phyloP scores from a whole-genome alignment of 768 basidiomycete genomes.

The Macrolepiota albuminosa region DNA sequence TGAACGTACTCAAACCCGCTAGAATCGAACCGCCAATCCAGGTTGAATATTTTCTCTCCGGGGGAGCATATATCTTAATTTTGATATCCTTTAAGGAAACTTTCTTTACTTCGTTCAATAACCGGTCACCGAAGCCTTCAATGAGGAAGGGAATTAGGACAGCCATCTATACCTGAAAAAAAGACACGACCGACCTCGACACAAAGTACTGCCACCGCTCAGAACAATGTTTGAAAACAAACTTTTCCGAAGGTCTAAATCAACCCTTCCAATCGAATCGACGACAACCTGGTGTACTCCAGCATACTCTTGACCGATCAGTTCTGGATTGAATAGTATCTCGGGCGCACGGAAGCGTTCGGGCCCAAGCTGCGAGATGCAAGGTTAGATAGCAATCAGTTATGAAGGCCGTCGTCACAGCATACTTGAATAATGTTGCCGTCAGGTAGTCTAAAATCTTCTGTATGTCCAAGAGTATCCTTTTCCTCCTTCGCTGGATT shows the following conservation, averaged over 20 bases:
- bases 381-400: conserved; percentile 12
- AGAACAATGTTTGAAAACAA: conserved; percentile 96
- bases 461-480: conserved; percentile 67
- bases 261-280: conserved; percentile 96
- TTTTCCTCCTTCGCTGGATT: conserved; percentile 97
- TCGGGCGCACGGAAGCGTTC: conserved; percentile 98
- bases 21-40: conserved; percentile 98
- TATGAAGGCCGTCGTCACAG: conserved; percentile 4
- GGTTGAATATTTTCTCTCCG: conserved; percentile 97
- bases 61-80: conserved; percentile 98
- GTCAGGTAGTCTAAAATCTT: conserved; percentile 92
- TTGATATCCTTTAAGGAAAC: conserved; percentile 93
- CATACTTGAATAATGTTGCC: conserved; percentile 86
- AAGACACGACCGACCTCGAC: conserved; percentile 59
- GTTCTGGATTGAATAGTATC: conserved; percentile 94
- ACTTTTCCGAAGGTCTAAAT: conserved; percentile 92
- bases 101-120: conserved; percentile 96
- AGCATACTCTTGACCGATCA: conserved; percentile 93
- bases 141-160: conserved; percentile 4
- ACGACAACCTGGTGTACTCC: conserved; percentile 98
- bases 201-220: conserved; percentile 94
- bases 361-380: conserved; percentile 67
- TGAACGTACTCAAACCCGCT: conserved; percentile 94
- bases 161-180: conserved; percentile 2
- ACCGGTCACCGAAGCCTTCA: conserved; percentile 88